Evolutionary conservation across 2,329 filamentous ascomycete genomes (phyloP).

Genomic region (Cladosporium sp.): DNA sequence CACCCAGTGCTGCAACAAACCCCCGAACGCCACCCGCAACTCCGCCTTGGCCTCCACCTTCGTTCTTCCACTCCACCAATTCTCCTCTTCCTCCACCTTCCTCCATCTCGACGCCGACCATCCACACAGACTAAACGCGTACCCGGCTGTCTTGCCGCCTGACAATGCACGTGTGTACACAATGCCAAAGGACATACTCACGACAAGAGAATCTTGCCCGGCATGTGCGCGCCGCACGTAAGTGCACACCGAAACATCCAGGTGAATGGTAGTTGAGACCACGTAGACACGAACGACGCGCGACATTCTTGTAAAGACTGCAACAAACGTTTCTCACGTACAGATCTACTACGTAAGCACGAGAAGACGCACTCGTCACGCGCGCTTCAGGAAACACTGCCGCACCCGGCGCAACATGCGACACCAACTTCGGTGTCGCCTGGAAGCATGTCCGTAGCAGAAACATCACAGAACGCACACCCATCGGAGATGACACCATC

Average conservation of each 20-base stretch:
- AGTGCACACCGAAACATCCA: not conserved
- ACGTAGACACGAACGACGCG: not conserved
- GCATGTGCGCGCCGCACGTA: not conserved
- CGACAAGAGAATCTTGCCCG: slow-evolving; percentile 1
- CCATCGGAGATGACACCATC: not conserved
- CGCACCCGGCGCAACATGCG: not conserved
- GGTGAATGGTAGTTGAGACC: not conserved
- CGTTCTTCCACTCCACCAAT: not conserved
- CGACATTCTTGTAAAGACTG: not conserved
- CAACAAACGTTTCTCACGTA: not conserved
- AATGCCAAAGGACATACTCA: not conserved
- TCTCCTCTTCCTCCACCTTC: not conserved
- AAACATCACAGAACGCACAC: not conserved
- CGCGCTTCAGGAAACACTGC: not conserved
- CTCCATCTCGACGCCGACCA: not conserved
- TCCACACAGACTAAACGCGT: not conserved
- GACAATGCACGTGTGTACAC: not conserved
- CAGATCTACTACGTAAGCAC: not conserved
- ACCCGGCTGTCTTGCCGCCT: not conserved
- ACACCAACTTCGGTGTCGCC: not conserved
- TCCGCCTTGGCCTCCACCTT: not conserved
- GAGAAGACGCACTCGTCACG: not conserved
- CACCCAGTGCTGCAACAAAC: not conserved
- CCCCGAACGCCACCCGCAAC: not conserved
- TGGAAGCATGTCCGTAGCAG: not conserved